Evolutionary conservation across 2,329 filamentous ascomycete genomes (phyloP).

Genomic region (Colletotrichum tropicicola): DNA sequence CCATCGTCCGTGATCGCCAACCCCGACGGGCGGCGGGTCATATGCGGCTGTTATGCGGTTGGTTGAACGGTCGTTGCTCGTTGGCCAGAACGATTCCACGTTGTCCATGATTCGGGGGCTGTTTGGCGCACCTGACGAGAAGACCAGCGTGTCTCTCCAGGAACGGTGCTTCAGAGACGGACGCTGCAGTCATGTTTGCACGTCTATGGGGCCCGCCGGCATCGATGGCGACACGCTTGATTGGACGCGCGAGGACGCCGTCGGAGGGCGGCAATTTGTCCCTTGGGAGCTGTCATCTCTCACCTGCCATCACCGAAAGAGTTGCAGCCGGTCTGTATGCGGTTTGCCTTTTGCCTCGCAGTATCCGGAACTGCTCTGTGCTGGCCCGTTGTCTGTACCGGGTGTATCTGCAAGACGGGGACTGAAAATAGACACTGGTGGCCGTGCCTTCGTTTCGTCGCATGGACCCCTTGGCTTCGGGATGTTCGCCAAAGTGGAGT

Average conservation of each 20-base stretch:
- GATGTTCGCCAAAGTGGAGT: not conserved
- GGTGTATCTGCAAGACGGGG: not conserved
- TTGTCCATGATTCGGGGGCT: slow-evolving; percentile 19
- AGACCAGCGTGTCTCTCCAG: slow-evolving; percentile 8
- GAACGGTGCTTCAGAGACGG: not conserved
- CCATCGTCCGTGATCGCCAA: slow-evolving; percentile 19
- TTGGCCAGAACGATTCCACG: slow-evolving; percentile 11
- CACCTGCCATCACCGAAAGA: slow-evolving; percentile 13
- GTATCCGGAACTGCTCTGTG: not conserved
- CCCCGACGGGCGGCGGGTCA: slow-evolving; percentile 16
- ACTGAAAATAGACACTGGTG: no score
- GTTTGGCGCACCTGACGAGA: slow-evolving; percentile 16
- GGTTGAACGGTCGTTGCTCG: slow-evolving; percentile 15
- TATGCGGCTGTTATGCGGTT: slow-evolving; percentile 27
- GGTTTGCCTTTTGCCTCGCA: not conserved
- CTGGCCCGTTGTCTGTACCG: not conserved
- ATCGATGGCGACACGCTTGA: slow-evolving; percentile 9
- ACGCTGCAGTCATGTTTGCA: not conserved
- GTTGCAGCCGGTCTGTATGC: slow-evolving; percentile 18
- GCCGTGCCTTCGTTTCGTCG: no score
- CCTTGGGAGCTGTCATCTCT: slow-evolving; percentile 14
- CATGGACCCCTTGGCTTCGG: no score
- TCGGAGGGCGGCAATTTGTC: not conserved
- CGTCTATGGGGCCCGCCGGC: slow-evolving; percentile 1
- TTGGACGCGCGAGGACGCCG: not conserved